Percentiles rank a stretch among this genome's conserved stretches.
Conservation (phyloP, 345 rosid species). For the Eucalyptus marginata region DNA sequence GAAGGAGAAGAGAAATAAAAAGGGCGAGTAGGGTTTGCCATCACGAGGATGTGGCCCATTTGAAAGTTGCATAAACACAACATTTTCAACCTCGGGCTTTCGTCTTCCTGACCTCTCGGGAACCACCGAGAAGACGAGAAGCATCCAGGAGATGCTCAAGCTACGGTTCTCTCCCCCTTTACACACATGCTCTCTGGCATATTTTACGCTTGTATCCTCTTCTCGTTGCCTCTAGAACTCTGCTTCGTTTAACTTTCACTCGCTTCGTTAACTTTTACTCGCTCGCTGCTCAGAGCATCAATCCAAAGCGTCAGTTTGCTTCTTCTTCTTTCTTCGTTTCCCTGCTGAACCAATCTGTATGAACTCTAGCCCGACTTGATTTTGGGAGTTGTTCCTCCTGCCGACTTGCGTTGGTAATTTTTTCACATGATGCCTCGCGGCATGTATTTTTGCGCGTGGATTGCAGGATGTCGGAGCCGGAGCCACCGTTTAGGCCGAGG, state of each 20-base stretch:
- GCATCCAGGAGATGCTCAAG: background rate
- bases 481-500: slow-evolving; percentile 66
- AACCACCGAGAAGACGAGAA: background rate
- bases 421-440: background rate
- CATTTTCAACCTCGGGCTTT: background rate
- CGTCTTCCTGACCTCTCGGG: background rate
- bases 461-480: slow-evolving; percentile 52
- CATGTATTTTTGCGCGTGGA: background rate
- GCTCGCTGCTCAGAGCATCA: background rate
- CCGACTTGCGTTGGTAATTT: background rate
- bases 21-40: background rate
- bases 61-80: rapidly evolving
- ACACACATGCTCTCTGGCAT: background rate
- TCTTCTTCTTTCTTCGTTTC: background rate
- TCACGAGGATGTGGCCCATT: background rate
- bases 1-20: background rate
- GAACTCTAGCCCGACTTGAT: background rate
- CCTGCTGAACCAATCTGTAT: background rate
- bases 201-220: background rate
- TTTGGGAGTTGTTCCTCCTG: background rate
- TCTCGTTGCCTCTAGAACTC: background rate
- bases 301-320: background rate
- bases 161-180: background rate
- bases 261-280: background rate
- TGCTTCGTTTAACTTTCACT: background rate